These are phyloP conservation scores for Linderina pennispora DNA, from an alignment of 192 early-diverging fungal species.

Conservation along the genomic window DNA sequence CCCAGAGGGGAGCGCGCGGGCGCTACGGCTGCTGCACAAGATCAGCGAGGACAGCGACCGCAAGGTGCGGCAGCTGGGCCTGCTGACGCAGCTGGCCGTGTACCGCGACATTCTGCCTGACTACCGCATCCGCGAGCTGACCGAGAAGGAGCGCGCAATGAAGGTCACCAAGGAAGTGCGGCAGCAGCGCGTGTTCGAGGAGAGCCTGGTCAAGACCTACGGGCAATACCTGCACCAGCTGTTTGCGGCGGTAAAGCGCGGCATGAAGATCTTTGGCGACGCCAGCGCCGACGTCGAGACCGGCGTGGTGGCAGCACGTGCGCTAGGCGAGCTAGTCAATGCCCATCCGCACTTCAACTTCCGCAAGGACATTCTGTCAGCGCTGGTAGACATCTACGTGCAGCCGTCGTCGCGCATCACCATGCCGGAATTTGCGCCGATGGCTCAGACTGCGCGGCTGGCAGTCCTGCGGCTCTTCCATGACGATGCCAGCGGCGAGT, in stretches of 20 bases:
- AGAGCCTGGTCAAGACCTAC: slow-evolving; percentile 74
- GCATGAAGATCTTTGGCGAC: slow-evolving; percentile 26
- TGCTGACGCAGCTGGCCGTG: slow-evolving; percentile 86
- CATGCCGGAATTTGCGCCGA: slow-evolving; percentile 48
- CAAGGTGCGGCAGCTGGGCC: slow-evolving; percentile 64
- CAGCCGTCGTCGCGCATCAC: slow-evolving; percentile 62
- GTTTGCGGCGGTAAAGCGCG: slow-evolving; percentile 45
- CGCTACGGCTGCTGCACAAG: slow-evolving; percentile 58
- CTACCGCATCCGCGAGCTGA: slow-evolving; percentile 86
- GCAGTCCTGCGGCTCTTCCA: slow-evolving; percentile 73
- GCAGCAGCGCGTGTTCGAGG: slow-evolving; percentile 81
- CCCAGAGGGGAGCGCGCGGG: slow-evolving; percentile 65
- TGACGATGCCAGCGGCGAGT: slow-evolving; percentile 81
- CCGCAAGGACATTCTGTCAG: slow-evolving; percentile 80
- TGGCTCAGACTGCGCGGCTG: slow-evolving; percentile 67
- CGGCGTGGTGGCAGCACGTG: slow-evolving; percentile 65
- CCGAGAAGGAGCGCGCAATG: slow-evolving; percentile 68
- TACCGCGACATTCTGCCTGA: slow-evolving; percentile 94
- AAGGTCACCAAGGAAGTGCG: slow-evolving; percentile 88
- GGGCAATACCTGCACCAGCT: slow-evolving; percentile 77
- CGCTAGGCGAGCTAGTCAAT: slow-evolving; percentile 75
- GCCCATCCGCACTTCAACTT: slow-evolving; percentile 94
- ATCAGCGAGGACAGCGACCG: slow-evolving; percentile 60
- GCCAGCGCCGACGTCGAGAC: slow-evolving; percentile 29
- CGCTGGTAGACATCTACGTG: slow-evolving; percentile 58